A percentile compares a stretch with the other conserved stretches of the same genome.
phyloP scores from a whole-genome alignment of 345 rosid species.

The Brassica nigra region DNA sequence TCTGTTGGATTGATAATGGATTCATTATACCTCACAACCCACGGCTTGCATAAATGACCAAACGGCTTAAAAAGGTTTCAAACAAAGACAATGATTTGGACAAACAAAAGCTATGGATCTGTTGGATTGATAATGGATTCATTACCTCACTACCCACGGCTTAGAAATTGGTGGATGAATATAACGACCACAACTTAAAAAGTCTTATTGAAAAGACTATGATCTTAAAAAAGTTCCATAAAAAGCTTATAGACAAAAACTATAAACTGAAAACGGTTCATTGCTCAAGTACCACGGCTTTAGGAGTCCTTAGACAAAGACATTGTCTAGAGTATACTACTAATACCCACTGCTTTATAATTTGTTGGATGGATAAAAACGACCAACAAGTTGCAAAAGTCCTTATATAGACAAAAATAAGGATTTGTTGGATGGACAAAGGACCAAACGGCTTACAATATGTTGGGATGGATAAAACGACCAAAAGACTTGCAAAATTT shows the following conservation, averaged over 20 bases:
- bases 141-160: neutral
- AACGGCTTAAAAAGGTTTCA: neutral
- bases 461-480: neutral
- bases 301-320: no score
- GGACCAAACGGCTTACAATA: neutral
- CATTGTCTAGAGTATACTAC: no score
- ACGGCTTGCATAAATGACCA: neutral
- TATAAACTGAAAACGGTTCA: no score
- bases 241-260: no score
- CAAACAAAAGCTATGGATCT: neutral
- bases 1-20: neutral
- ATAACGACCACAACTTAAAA: neutral
- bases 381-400: neutral
- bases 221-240: neutral
- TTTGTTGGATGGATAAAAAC: neutral
- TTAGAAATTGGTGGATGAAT: no score
- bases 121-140: neutral
- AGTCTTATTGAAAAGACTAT: neutral
- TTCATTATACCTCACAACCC: neutral
- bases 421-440: no score
- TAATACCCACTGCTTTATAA: neutral
- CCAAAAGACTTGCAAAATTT: no score
- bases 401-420: no score
- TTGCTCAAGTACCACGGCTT: neutral
- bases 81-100: neutral